Evolutionary conservation across 257 asterid species (phyloP), one percentile per base, ranked within the genome.

Genomic region (Knoxia roxburghii): DNA sequence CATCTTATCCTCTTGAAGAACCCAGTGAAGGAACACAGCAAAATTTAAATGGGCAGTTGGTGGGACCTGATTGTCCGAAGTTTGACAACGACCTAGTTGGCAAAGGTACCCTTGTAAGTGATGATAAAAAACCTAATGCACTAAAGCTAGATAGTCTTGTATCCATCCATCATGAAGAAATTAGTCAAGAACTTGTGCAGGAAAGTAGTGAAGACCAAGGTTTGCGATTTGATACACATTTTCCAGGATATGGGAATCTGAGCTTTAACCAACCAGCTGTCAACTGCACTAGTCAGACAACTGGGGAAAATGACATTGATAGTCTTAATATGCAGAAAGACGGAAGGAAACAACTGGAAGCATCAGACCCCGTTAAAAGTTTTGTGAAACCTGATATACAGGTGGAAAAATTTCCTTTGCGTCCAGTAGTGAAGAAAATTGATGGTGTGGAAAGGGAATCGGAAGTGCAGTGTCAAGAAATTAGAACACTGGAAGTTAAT

Each of bases 361-460:
- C 56, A 73, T 70, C 75, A 71, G 23, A 63, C 35, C 35, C 35
- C 41, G 74, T 52, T 45, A 65, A 29, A 12, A 52, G 64, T 30
- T 61, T 18, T 30, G 33, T 24, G 18, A 64, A 39, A 33, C 27
- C 72, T 20, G 86, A 79, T 65, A 73, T 81, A 58, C 73, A 74
- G 17, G 95, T 89, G 74, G 98, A 91, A 82, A 86, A 75, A 61
- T 91, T 91, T 80, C 96, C 96, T 4, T 48, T 80, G 37, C 76
- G 81, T 70, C 88, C 96, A 18, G 71, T 87, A 57, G 71, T 82
- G 33, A 74, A 45, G 73, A 67, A 70, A 51, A 64, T 75, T 64
- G 55, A 72, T 57, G 72, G 48, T 60, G 59, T 69, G 68, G 84
- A 69, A 68, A 85, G 61, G 68, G 79, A 61, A 67, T 69, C 77